Conservation (phyloP, 495 filamentous ascomycete species). For the Trichoderma reesei region DNA sequence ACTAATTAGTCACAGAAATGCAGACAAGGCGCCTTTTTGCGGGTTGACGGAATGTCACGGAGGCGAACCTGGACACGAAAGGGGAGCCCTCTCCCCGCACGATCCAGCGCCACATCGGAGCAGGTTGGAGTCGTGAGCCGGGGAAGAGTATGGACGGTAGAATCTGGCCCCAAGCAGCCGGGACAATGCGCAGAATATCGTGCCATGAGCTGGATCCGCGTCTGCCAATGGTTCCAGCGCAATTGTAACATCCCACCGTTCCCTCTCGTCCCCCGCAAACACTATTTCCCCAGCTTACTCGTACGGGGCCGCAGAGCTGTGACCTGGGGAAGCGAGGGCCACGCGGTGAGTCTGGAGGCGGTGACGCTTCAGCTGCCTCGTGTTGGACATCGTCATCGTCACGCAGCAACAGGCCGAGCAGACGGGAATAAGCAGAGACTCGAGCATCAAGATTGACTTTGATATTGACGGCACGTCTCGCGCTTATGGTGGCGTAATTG, state of each 20-base stretch:
- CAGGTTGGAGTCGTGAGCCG: neutral
- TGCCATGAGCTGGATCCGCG: neutral
- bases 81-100: neutral
- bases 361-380: neutral
- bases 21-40: neutral
- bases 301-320: neutral
- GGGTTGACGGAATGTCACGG: neutral
- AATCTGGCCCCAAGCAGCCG: neutral
- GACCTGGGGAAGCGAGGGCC: neutral
- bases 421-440: neutral
- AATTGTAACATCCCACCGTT: neutral
- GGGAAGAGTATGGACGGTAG: neutral
- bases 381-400: neutral
- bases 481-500: neutral
- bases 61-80: neutral
- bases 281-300: neutral
- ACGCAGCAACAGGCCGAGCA: neutral
- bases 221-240: neutral
- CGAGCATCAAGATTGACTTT: neutral
- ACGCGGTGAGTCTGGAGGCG: neutral
- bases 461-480: neutral
- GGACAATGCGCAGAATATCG: neutral
- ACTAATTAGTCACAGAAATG: neutral
- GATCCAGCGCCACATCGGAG: slow-evolving; percentile 1
- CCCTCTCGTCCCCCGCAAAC: neutral